These are phyloP conservation scores for Tolypocladium amazonense DNA, from an alignment of 2,329 filamentous ascomycete genomes.

Conservation along the genomic window DNA sequence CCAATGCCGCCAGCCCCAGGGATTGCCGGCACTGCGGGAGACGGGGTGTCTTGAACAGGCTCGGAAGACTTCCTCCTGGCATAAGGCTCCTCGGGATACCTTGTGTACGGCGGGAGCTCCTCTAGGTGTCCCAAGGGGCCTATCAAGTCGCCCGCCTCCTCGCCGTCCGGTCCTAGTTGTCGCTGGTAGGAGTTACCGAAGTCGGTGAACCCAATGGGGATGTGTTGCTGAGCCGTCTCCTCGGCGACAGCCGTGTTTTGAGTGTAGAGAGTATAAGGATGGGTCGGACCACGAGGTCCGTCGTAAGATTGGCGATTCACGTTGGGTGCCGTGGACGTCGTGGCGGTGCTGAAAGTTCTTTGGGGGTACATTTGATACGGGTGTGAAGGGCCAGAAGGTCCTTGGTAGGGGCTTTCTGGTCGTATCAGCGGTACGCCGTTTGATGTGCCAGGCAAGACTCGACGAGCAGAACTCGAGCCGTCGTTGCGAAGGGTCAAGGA, in stretches of 20 bases:
- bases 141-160: constrained; percentile 79
- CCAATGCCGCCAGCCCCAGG: constrained; percentile 52
- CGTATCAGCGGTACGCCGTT: constrained; percentile 27
- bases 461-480: constrained; percentile 22
- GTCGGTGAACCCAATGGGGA: constrained; percentile 67
- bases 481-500: constrained; percentile 43
- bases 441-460: constrained; percentile 15
- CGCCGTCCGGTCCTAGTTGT: constrained; percentile 66
- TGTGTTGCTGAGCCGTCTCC: constrained; percentile 31
- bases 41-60: constrained; percentile 8
- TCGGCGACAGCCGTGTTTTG: constrained; percentile 59
- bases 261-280: constrained; percentile 79
- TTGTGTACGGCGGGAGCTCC: constrained; percentile 81
- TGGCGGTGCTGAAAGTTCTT: constrained; percentile 57
- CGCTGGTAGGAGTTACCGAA: constrained; percentile 57
- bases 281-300: constrained; percentile 57
- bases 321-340: constrained; percentile 50
- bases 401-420: constrained; percentile 56
- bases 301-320: constrained; percentile 35
- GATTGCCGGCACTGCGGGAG: constrained; percentile 17
- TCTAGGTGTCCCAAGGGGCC: constrained; percentile 84
- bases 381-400: constrained; percentile 65
- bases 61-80: constrained; percentile 30
- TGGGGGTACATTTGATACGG: constrained; percentile 81
- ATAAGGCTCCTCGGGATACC: constrained; percentile 69